Base-by-base conservation (phyloP, 345 rosid species). In the Corchorus capsularis region DNA sequence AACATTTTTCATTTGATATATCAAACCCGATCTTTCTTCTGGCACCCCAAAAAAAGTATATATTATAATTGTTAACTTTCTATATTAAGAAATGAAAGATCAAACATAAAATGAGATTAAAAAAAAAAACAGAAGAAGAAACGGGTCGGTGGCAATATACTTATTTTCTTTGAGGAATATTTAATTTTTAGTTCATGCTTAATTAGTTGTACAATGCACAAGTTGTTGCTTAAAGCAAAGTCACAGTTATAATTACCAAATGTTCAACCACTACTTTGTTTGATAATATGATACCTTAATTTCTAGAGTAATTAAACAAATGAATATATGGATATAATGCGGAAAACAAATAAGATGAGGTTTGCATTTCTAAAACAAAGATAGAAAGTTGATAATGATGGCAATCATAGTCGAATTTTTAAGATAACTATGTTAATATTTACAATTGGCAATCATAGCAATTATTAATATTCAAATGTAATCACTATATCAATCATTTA, bases 241-340 rank as follows among this genome's bases (percentile, higher is more conserved):
- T 35, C n/a, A n/a, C n/a, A 1, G 50, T 8, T 4, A 22, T 11
- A 32, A 50, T 52, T 52, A 37, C 60, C 73, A 32, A 50, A 37
- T 68, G 39, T 22, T 27, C 57, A 68, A 49, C 57, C 41, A 68
- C 72, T 67, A 13, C n/a, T 37, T 47, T 47, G 41, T 27, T 47
- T 47, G 39, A 27, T 22, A 68, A n/a, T n/a, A 47, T 6, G 4
- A 14, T 14, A 22, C 2, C 20, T 68, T 68, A 62, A 62, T 27
- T 49, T 41, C 39, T 10, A 14, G 47, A 67, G 13, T n/a, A 55
- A 47, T 39, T 69, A 69, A 69, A 17, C 4, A 50, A 69, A 34
- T 50, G 8, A 22, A 47, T 3, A 66, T 0, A 6, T 66, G 20
- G 19, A n/a, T 37, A 69, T 69, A 17, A 34, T 52, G 43, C 15